Evolutionary conservation across 1,284 basidiomycete species (phyloP).

Genomic region (Boletus albobrunnescens): DNA sequence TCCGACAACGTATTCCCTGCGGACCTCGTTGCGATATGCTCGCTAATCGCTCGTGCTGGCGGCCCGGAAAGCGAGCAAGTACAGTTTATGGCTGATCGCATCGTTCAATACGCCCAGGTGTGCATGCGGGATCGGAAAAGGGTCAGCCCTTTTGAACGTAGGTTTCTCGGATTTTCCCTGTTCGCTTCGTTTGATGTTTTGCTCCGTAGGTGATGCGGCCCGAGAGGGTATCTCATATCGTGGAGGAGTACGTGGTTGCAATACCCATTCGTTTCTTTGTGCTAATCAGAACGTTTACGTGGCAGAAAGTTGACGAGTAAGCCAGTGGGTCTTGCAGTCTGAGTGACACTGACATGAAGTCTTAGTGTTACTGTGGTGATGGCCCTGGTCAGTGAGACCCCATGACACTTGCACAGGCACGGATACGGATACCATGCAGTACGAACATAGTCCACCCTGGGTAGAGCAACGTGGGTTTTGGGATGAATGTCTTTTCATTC

Average conservation of each 20-base stretch:
- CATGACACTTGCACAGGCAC: slow-evolving; percentile 2
- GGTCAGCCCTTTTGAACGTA: slow-evolving; percentile 69
- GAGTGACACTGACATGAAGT: slow-evolving; percentile 21
- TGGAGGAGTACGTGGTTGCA: slow-evolving; percentile 54
- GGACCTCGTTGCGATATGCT: slow-evolving; percentile 67
- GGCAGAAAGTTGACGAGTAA: slow-evolving; percentile 62
- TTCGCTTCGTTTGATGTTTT: slow-evolving; percentile 5
- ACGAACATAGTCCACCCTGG: neutral
- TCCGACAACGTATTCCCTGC: slow-evolving; percentile 81
- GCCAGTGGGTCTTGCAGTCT: slow-evolving; percentile 30
- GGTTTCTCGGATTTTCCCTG: slow-evolving; percentile 23
- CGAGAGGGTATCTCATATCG: slow-evolving; percentile 59
- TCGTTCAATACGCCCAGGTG: slow-evolving; percentile 64
- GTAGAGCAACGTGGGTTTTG: neutral
- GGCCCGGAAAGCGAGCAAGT: slow-evolving; percentile 58
- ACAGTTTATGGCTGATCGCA: slow-evolving; percentile 65
- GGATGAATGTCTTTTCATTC: neutral
- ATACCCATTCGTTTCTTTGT: slow-evolving; percentile 8
- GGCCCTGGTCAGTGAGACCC: slow-evolving; percentile 40
- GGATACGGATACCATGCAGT: too few relatives aligned
- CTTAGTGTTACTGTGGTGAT: slow-evolving; percentile 46
- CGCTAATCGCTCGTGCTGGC: slow-evolving; percentile 54
- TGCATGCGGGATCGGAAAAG: slow-evolving; percentile 64
- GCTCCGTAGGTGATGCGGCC: slow-evolving; percentile 49
- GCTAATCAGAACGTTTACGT: slow-evolving; percentile 11